Base-by-base conservation (phyloP, 2,329 filamentous ascomycete species). In the Penicillium frequentans region DNA sequence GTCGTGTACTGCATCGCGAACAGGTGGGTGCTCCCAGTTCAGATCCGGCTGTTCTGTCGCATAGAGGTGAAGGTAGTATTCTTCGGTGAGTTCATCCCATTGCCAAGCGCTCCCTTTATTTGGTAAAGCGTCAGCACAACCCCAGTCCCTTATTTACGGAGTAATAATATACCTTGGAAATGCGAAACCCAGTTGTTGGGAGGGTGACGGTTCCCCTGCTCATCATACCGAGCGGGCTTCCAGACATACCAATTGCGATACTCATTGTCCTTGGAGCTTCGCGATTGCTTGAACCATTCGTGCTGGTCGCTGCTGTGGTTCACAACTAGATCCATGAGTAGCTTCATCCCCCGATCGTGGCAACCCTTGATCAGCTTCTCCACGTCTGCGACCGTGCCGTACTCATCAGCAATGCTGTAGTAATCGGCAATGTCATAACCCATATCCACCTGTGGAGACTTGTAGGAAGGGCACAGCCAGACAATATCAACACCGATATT, bases 51-150 rank as follows among this genome's bases (percentile, higher is more conserved):
- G 90, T 62, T 90, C 85, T 5, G 82, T 83, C 7, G 87, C 86
- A 71, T 91, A 96, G 11, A 95, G 80, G 59, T 89, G 86, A 0
- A 93, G 83, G 66, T 91, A 93, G 71, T 91, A 93, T 73, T 93
- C 88, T 48, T 82, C 79, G 0, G 89, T 90, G n/a, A 74, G 70
- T 62, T 90, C 85, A 65, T 92, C 89, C 78, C 85, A 93, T 57
- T 86, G 66, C 76, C 77, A 78, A 8, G 73, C 75, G 51, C 70
- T 75, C 21, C 73, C 73, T 74, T n/a, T 1, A 54, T 10, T 11
- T 2, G 27, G 3, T 26, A 1, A 47, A 47, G 16, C 4, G 16
- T 27, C 7, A 31, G 37, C 23, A 27, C 24, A 16, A 16, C 43
- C 9, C 13, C 16, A 5, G 8, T 3, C 16, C 11, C 23, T 49